Percentiles rank a stretch among this genome's conserved stretches.
These are phyloP conservation scores for Paspalum notatum DNA, from an alignment of 176 grass and related monocot species.

Conservation along the genomic window DNA sequence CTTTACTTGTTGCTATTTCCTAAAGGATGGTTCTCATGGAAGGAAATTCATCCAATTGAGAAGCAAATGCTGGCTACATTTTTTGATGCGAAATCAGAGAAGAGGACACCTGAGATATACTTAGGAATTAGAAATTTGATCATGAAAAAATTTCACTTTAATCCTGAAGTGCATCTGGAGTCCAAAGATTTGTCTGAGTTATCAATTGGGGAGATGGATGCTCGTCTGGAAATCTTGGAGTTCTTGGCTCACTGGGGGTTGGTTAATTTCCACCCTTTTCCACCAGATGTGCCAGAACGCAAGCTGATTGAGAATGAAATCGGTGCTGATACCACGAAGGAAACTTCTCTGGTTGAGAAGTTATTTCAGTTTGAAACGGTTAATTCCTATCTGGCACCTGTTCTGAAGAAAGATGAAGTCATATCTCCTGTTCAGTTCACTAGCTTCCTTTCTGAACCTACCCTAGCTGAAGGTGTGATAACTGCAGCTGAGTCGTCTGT, in stretches of 20 bases:
- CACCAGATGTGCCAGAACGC: conserved; percentile 39
- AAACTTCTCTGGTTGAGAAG: conserved; percentile 55
- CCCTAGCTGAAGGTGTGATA: conserved; percentile 43
- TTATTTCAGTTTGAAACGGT: conserved; percentile 78
- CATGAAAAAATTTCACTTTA: conserved; percentile 76
- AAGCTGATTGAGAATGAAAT: conserved; percentile 41
- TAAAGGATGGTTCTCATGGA: conserved; percentile 90
- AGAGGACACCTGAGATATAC: conserved; percentile 62
- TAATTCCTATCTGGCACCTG: conserved; percentile 43
- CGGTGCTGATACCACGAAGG: conserved; percentile 16
- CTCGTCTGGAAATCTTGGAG: conserved; percentile 57
- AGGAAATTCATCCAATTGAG: conserved; percentile 71
- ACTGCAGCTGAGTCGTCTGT: conserved; percentile 60
- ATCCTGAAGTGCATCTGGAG: conserved; percentile 69
- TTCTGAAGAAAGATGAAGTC: conserved; percentile 53
- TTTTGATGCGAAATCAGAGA: conserved; percentile 70
- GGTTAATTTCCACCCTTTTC: conserved; percentile 85
- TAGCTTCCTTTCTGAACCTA: conserved; percentile 51
- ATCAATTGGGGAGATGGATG: conserved; percentile 58
- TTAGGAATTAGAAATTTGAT: conserved; percentile 72
- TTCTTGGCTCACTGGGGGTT: conserved; percentile 84
- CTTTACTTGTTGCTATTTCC: conserved; percentile 10
- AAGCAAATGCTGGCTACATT: conserved; percentile 73
- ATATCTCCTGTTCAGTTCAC: conserved; percentile 30
- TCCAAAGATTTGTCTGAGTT: conserved; percentile 67